phyloP scores from a whole-genome alignment of 805 yeast species.

The Candida nanaspora region DNA sequence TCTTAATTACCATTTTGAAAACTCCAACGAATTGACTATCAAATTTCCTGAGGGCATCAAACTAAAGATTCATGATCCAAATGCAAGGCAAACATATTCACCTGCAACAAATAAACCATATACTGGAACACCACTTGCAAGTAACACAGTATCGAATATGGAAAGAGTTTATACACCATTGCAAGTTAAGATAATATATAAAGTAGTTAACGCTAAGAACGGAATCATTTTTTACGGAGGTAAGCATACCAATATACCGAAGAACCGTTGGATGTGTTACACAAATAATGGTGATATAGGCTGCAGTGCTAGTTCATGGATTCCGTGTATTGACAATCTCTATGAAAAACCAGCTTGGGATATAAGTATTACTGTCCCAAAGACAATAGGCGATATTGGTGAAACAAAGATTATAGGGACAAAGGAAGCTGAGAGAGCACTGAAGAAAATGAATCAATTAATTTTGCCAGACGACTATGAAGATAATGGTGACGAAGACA shows the following conservation, averaged over 20 bases:
- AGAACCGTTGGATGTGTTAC: conserved; percentile 71
- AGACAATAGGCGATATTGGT: conserved; percentile 68
- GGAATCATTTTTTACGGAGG: conserved; percentile 76
- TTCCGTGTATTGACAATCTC: conserved; percentile 87
- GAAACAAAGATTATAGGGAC: conserved; percentile 35
- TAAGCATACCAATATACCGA: conserved; percentile 35
- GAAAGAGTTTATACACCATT: conserved; percentile 67
- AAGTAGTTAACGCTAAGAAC: conserved; percentile 53
- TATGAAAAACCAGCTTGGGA: conserved; percentile 93
- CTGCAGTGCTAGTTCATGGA: conserved; percentile 90
- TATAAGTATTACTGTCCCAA: conserved; percentile 76
- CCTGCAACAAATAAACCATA: conserved; percentile 29
- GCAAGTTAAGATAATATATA: conserved; percentile 61
- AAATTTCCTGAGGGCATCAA: conserved; percentile 60
- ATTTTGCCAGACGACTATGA: conserved; percentile 19
- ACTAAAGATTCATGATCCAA: conserved; percentile 50
- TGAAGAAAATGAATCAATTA: conserved; percentile 15
- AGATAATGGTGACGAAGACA: conserved; percentile 24
- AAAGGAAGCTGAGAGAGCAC: conserved; percentile 25
- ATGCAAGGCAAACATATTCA: conserved; percentile 24
- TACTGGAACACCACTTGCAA: conserved; percentile 26
- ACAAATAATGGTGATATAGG: conserved; percentile 76
- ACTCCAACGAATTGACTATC: conserved; percentile 61
- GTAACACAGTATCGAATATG: conserved; percentile 23
- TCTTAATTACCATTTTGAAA: conserved; percentile 15